Conservation (phyloP, 1,284 basidiomycete species). For the Coriolopsis trogii region DNA sequence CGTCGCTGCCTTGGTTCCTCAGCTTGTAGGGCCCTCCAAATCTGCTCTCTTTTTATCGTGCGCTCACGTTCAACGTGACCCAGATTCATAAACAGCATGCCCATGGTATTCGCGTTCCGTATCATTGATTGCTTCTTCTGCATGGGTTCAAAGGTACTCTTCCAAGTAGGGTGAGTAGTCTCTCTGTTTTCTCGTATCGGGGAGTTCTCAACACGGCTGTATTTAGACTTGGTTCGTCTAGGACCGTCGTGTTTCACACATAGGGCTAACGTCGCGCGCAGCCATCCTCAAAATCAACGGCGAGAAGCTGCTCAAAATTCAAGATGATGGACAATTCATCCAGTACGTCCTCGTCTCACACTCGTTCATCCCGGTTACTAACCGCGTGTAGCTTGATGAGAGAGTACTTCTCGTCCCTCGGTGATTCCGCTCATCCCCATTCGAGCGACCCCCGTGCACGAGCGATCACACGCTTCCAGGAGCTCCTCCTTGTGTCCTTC, state of each 20-base stretch:
- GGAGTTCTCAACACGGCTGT: slow-evolving; percentile 4
- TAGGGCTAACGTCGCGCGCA: slow-evolving; percentile 30
- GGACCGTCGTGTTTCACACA: neutral
- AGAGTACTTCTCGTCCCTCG: slow-evolving; percentile 92
- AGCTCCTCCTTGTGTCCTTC: slow-evolving; percentile 94
- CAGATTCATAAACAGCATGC: slow-evolving; percentile 98
- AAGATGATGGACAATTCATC: slow-evolving; percentile 97
- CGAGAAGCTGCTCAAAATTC: slow-evolving; percentile 90
- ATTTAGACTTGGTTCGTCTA: slow-evolving; percentile 46
- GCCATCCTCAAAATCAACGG: slow-evolving; percentile 99
- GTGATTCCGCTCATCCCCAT: slow-evolving; percentile 92
- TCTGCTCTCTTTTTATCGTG: neutral
- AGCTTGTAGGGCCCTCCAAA: slow-evolving; percentile 65
- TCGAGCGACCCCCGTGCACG: slow-evolving; percentile 89
- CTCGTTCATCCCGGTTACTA: neutral
- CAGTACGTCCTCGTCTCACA: slow-evolving; percentile 56
- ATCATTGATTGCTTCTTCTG: slow-evolving; percentile 99
- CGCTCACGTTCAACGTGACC: neutral
- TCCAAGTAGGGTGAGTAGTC: slow-evolving; percentile 87
- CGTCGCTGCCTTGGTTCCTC: slow-evolving; percentile 97
- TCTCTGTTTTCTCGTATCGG: slow-evolving; percentile 2
- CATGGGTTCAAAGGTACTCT: slow-evolving; percentile 98
- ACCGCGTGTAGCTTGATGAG: slow-evolving; percentile 77
- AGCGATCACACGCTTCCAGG: slow-evolving; percentile 97
- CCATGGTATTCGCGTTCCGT: slow-evolving; percentile 97